Base-by-base conservation (phyloP, 176 grass and related monocot species). In the Zea mays region DNA sequence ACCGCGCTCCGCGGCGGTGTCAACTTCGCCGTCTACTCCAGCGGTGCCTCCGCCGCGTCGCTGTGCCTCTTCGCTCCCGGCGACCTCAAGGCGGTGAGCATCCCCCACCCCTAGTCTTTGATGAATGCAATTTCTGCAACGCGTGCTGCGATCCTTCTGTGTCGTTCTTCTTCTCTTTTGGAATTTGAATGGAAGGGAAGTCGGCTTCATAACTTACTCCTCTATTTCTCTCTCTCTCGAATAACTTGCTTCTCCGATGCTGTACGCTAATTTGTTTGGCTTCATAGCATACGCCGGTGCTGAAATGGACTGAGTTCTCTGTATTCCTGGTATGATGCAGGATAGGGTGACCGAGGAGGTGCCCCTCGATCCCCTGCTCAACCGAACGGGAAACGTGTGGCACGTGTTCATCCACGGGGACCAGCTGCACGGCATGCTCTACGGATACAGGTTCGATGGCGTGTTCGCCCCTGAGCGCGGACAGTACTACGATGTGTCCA, bases 21-120 rank as follows among this genome's bases (percentile, higher is more conserved):
- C 81, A 97, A 97, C 82, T 97, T 97, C 56, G 86, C 94, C 54
- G 69, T 97, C 33, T 97, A 90, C 73, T 97, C 95, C 34, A 36
- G 60, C 35, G 79, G 62, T 60, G 95, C 95, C 12, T 66, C 91
- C n/a, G 83, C 91, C 2, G 91, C 86, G 1, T 37, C 81, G 34
- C 79, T 94, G 38, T 98, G 89, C 71, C 87, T 98, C 65, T 98
- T 94, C 87, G 74, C 89, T 39, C 89, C 79, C 27, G 60, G 78
- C 16, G 89, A 98, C 75, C 87, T 98, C 65, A 74, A 77, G 55
- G 85, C 42, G 36, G 94, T 90, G 65, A 72, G 84, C 55, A 62
- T 4, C 55, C 48, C 37, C 62, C 36, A 14, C 67, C 48, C 37
- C 62, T n/a, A 14, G 44, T 56, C 9, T 1, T 1, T 20, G 63